Percentiles rank a stretch among this genome's conserved stretches.
phyloP scores from a whole-genome alignment of 805 yeast genomes.

The Monosporozyma servazzii region DNA sequence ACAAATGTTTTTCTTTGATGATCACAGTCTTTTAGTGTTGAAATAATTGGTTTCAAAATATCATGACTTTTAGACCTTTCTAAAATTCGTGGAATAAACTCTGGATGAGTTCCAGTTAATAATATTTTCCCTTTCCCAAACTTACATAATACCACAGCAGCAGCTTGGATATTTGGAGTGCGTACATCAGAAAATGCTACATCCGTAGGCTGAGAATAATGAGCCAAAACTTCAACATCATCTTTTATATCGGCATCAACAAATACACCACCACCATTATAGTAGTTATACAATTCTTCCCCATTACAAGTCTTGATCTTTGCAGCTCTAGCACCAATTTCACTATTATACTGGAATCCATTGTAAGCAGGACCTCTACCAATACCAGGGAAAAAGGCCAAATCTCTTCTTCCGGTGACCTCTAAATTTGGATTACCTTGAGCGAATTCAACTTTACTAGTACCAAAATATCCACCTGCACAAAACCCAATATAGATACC shows the following conservation, averaged over 20 bases:
- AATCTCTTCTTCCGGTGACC: conserved; percentile 78
- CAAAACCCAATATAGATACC: conserved; percentile 85
- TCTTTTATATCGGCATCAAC: conserved; percentile 56
- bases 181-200: conserved; percentile 33
- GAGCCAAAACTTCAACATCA: conserved; percentile 65
- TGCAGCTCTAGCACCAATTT: conserved; percentile 63
- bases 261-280: conserved; percentile 87
- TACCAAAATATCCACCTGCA: conserved; percentile 89
- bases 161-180: conserved; percentile 31
- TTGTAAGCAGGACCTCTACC: conserved; percentile 72
- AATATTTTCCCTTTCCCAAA: conserved; percentile 66
- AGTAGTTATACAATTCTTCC: conserved; percentile 37
- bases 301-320: conserved; percentile 34
- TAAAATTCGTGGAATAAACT: conserved; percentile 54
- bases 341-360: conserved; percentile 75
- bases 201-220: conserved; percentile 48
- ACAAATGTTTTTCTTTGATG: conserved; percentile 46
- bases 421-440: conserved; percentile 61
- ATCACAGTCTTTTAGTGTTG: conserved; percentile 37
- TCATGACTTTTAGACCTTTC: conserved; percentile 28
- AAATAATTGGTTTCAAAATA: conserved; percentile 30
- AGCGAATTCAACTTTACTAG: conserved; percentile 73
- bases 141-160: conserved; percentile 63
- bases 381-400: conserved; percentile 72
- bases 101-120: conserved; percentile 85